phyloP scores from a whole-genome alignment of 140 eudicot species.

The Bidens hawaiensis region DNA sequence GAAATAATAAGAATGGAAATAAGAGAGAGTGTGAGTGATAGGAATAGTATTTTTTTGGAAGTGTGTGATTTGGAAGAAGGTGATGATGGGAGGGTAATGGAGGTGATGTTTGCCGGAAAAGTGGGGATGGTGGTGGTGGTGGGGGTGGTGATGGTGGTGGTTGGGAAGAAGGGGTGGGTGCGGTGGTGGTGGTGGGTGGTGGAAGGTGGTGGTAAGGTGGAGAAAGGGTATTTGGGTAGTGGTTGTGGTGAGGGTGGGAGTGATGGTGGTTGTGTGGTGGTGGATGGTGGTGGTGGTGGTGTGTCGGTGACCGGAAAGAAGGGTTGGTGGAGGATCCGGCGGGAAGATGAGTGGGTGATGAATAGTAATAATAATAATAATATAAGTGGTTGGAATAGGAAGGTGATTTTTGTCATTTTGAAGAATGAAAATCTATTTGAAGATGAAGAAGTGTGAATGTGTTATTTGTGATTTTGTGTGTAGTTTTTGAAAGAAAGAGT shows the following conservation, averaged over 20 bases:
- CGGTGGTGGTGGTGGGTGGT: slow-evolving; percentile 15
- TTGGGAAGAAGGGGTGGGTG: slow-evolving; percentile 33
- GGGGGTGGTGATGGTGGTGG: slow-evolving; percentile 33
- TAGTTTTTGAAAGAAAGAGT: not conserved
- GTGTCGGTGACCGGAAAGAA: slow-evolving; percentile 39
- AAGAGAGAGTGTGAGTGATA: slow-evolving; percentile 38
- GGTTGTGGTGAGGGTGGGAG: slow-evolving; percentile 29
- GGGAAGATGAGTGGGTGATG: slow-evolving; percentile 31
- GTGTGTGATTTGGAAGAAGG: slow-evolving; percentile 40
- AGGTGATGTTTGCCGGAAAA: slow-evolving; percentile 80
- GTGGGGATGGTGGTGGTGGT: slow-evolving; percentile 44
- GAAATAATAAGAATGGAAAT: slow-evolving; percentile 30
- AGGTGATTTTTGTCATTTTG: slow-evolving; percentile 22
- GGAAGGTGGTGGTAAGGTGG: slow-evolving; percentile 41
- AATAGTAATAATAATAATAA: too few species aligned
- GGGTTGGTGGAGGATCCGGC: slow-evolving; percentile 71
- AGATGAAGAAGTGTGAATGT: not conserved
- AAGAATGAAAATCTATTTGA: not conserved
- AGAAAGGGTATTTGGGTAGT: slow-evolving; percentile 54
- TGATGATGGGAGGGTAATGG: slow-evolving; percentile 45
- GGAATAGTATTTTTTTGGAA: slow-evolving; percentile 42
- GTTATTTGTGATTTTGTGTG: too few species aligned
- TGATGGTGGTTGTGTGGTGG: slow-evolving; percentile 26
- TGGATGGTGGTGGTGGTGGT: slow-evolving; percentile 28
- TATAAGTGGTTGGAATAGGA: slow-evolving; percentile 5